Evolutionary conservation across 805 yeast genomes (phyloP).

Genomic region (Torulaspora microellipsoides): DNA sequence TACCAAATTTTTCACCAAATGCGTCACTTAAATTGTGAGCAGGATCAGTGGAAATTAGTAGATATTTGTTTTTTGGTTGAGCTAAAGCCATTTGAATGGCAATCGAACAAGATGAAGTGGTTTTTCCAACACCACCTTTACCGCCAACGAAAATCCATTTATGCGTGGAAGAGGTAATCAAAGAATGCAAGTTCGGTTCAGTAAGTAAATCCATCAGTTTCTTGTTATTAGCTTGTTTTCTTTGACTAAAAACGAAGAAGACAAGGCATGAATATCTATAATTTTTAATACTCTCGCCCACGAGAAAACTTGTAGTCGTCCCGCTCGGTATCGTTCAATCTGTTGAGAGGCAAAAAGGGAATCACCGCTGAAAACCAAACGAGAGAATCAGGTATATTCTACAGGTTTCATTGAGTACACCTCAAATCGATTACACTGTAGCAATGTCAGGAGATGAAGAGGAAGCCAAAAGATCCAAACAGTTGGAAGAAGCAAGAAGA

Average conservation of each 20-base stretch:
- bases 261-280: too few relatives aligned
- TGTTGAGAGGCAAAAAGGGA: too few relatives aligned
- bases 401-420: neutral
- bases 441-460: slow-evolving; percentile 32
- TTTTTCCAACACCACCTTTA: slow-evolving; percentile 99
- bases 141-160: slow-evolving; percentile 99
- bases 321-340: neutral
- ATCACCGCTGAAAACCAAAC: neutral
- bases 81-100: slow-evolving; percentile 88
- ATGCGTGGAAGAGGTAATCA: slow-evolving; percentile 62
- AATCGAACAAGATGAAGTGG: slow-evolving; percentile 93
- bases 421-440: neutral
- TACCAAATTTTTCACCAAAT: slow-evolving; percentile 95
- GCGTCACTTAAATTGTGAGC: slow-evolving; percentile 98
- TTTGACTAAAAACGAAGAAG: too few relatives aligned
- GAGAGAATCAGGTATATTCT: neutral
- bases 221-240: too few relatives aligned
- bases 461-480: slow-evolving; percentile 47
- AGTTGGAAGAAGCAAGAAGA: slow-evolving; percentile 70
- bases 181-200: slow-evolving; percentile 67
- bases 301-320: too few relatives aligned
- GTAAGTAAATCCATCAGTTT: slow-evolving; percentile 50
- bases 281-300: too few relatives aligned
- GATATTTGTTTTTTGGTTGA: slow-evolving; percentile 74
- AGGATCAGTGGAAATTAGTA: slow-evolving; percentile 94